These are phyloP conservation scores for Paramecium biaurelia DNA, from an alignment of 73 alveolate species.

Conservation along the genomic window DNA sequence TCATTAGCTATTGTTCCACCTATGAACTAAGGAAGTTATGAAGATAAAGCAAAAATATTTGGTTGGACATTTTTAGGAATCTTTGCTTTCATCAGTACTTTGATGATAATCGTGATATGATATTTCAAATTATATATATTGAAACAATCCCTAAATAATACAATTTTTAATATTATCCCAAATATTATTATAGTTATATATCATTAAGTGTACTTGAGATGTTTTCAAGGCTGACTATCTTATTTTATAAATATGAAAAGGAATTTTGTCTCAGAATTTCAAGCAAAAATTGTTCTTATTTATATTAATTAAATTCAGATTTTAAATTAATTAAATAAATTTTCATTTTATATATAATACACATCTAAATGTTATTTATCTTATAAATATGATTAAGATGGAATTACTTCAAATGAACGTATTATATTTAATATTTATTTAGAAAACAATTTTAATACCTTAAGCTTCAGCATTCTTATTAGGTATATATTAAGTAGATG, in stretches of 20 bases:
- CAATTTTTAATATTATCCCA: too few species aligned
- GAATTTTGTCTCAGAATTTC: not conserved
- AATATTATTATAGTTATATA: not conserved
- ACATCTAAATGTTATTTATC: not conserved
- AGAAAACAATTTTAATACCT: not conserved
- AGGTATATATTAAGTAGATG: too few species aligned
- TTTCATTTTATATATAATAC: not conserved
- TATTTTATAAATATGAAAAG: not conserved
- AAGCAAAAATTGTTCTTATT: not conserved
- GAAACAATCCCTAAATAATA: not conserved
- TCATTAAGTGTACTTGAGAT: not conserved
- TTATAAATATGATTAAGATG: too few species aligned
- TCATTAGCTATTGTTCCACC: slow-evolving; percentile 2
- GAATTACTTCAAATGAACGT: not conserved
- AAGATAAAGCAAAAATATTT: slow-evolving; percentile 21
- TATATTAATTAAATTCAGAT: too few species aligned
- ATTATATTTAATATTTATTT: too few species aligned
- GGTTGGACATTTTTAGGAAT: slow-evolving; percentile 47
- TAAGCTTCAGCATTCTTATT: too few species aligned
- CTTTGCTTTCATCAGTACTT: not conserved
- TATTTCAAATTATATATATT: not conserved
- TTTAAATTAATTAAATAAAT: too few species aligned
- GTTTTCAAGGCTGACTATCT: not conserved
- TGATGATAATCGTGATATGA: not conserved
- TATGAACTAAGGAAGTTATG: not conserved